phyloP scores from a whole-genome alignment of 371 early-diverging fungal genomes.

The Coemansia sp. region DNA sequence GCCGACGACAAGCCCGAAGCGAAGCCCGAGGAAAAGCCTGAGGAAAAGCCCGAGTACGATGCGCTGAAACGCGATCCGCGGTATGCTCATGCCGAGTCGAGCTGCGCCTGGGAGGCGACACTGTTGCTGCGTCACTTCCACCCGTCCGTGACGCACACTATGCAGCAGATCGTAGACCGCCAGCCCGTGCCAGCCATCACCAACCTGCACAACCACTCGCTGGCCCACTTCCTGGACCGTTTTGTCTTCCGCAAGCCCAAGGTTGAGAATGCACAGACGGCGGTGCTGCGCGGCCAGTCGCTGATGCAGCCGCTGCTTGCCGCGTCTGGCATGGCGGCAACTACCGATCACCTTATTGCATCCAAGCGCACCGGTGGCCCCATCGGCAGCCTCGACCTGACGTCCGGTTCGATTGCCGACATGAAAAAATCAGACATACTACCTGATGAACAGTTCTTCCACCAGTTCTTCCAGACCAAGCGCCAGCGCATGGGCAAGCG shows the following conservation, averaged over 20 bases:
- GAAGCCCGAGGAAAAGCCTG: too few species aligned
- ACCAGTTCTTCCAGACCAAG: constrained; percentile 76
- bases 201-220: constrained; percentile 88
- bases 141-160: constrained; percentile 85
- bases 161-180: constrained; percentile 67
- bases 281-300: constrained; percentile 49
- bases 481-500: constrained; percentile 55
- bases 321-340: constrained; percentile 8
- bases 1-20: constrained; percentile 28
- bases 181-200: constrained; percentile 69
- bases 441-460: constrained; percentile 48
- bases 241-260: constrained; percentile 96
- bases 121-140: constrained; percentile 84
- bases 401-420: constrained; percentile 22
- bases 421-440: constrained; percentile 22
- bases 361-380: constrained; percentile 27
- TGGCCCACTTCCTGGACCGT: constrained; percentile 91
- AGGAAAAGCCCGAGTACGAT: constrained; percentile 62
- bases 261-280: constrained; percentile 49
- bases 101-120: constrained; percentile 90
- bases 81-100: constrained; percentile 74
- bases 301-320: constrained; percentile 59
- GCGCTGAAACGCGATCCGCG: constrained; percentile 86
- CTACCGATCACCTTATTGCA: constrained; percentile 15
- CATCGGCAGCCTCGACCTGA: constrained; percentile 31